These are phyloP conservation scores for Chlorella sp. DNA, from an alignment of 139 green algal genomes.

Conservation along the genomic window DNA sequence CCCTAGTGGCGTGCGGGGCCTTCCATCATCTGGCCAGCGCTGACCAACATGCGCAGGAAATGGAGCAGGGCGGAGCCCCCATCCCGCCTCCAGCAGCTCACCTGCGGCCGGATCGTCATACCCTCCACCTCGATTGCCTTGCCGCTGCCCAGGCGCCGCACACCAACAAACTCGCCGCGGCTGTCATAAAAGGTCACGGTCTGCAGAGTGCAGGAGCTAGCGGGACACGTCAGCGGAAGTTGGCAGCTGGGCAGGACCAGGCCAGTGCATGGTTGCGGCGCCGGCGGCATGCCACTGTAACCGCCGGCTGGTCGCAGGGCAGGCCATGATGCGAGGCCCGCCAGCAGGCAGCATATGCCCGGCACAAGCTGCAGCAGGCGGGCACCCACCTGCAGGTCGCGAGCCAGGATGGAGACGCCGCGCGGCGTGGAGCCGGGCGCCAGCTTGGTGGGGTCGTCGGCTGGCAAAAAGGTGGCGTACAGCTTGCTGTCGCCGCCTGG, in stretches of 20 bases:
- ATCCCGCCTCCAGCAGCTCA: conserved; percentile 63
- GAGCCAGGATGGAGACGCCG: conserved; percentile 85
- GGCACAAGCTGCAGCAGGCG: no score
- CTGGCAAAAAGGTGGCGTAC: conserved; percentile 84
- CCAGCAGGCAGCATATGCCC: no score
- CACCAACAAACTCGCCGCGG: conserved; percentile 91
- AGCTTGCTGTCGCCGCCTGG: conserved; percentile 62
- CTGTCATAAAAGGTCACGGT: conserved; percentile 90
- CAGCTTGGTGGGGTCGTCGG: conserved; percentile 34
- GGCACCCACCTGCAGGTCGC: conserved; percentile 77
- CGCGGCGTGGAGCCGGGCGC: conserved; percentile 37
- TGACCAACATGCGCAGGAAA: no score
- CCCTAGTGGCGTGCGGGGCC: no score
- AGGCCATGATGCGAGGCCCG: no score
- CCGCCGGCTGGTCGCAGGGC: no score
- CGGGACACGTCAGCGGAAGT: not conserved
- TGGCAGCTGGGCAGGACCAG: not conserved
- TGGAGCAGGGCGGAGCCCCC: no score
- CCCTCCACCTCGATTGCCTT: conserved; percentile 91
- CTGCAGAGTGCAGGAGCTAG: conserved; percentile 60
- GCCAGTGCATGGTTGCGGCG: not conserved
- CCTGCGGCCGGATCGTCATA: conserved; percentile 56
- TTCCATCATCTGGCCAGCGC: no score
- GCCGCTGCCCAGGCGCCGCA: conserved; percentile 84
- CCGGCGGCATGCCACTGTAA: no score